Evolutionary conservation across 2,329 filamentous ascomycete species (phyloP).

Genomic region (Fusarium equiseti): DNA sequence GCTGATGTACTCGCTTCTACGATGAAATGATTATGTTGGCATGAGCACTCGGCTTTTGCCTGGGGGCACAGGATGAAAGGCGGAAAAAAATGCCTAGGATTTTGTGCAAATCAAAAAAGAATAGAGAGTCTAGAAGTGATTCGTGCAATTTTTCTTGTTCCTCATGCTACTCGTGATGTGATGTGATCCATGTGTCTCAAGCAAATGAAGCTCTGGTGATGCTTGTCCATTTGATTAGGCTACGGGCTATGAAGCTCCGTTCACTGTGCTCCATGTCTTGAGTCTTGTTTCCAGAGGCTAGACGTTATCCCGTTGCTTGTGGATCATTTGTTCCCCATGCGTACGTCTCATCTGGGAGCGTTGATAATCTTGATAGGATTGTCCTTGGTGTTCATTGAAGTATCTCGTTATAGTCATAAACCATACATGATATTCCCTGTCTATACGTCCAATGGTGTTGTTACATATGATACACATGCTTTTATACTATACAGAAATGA

Average conservation of each 20-base stretch:
- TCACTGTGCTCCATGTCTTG: background rate
- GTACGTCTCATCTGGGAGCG: background rate
- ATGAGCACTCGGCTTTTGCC: slow-evolving; percentile 59
- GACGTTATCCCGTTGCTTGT: background rate
- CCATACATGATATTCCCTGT: background rate
- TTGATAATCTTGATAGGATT: background rate
- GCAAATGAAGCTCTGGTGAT: slow-evolving; percentile 10
- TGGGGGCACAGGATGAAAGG: slow-evolving; percentile 60
- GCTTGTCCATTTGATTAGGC: background rate
- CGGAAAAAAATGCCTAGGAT: slow-evolving; percentile 54
- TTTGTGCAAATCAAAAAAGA: slow-evolving; percentile 62
- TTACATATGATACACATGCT: slow-evolving; percentile 33
- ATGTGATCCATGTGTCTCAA: background rate
- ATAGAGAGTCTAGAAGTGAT: slow-evolving; percentile 64
- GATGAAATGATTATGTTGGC: slow-evolving; percentile 60
- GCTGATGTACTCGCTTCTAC: slow-evolving; percentile 59
- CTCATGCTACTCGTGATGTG: slow-evolving; percentile 3
- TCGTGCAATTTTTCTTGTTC: slow-evolving; percentile 43
- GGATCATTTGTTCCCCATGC: background rate
- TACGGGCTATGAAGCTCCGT: accelerated
- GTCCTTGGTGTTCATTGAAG: background rate
- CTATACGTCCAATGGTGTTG: slow-evolving; percentile 15
- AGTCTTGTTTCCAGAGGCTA: background rate
- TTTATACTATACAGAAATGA: background rate
- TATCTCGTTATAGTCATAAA: background rate